phyloP scores from a whole-genome alignment of 2,329 filamentous ascomycete genomes.

The Aspergillus caelatus region DNA sequence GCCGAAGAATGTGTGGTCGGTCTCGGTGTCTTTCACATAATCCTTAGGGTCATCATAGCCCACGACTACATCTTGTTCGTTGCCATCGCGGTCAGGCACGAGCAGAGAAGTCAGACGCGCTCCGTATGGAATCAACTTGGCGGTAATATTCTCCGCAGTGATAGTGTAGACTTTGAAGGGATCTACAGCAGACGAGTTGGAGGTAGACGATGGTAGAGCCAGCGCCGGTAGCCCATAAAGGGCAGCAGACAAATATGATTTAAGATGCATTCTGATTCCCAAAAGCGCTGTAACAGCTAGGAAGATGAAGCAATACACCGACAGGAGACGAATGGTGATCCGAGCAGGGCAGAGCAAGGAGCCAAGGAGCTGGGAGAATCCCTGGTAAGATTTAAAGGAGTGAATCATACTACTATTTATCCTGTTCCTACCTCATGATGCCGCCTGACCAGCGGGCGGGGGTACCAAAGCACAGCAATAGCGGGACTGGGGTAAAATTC shows the following conservation, averaged over 20 bases:
- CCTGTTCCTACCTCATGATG: slow-evolving; percentile 22
- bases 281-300: slow-evolving; percentile 31
- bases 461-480: slow-evolving; percentile 16
- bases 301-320: slow-evolving; percentile 34
- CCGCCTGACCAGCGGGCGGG: slow-evolving; percentile 23
- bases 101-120: slow-evolving; percentile 51
- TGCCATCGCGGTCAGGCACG: slow-evolving; percentile 55
- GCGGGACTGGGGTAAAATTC: slow-evolving; percentile 18
- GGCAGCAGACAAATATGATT: slow-evolving; percentile 35
- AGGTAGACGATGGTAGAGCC: slow-evolving; percentile 19
- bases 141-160: slow-evolving; percentile 51
- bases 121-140: slow-evolving; percentile 52
- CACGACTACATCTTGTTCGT: slow-evolving; percentile 52
- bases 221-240: slow-evolving; percentile 37
- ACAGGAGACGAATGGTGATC: slow-evolving; percentile 31
- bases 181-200: slow-evolving; percentile 30
- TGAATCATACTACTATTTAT: slow-evolving; percentile 22
- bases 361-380: slow-evolving; percentile 24
- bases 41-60: slow-evolving; percentile 53
- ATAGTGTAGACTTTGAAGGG: slow-evolving; percentile 50
- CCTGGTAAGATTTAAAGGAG: slow-evolving; percentile 19
- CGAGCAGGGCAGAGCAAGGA: slow-evolving; percentile 33
- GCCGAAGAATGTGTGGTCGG: slow-evolving; percentile 53
- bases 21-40: slow-evolving; percentile 50
- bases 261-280: slow-evolving; percentile 41